These are phyloP conservation scores for Letharia columbiana DNA, from an alignment of 495 filamentous ascomycete genomes.

Conservation along the genomic window DNA sequence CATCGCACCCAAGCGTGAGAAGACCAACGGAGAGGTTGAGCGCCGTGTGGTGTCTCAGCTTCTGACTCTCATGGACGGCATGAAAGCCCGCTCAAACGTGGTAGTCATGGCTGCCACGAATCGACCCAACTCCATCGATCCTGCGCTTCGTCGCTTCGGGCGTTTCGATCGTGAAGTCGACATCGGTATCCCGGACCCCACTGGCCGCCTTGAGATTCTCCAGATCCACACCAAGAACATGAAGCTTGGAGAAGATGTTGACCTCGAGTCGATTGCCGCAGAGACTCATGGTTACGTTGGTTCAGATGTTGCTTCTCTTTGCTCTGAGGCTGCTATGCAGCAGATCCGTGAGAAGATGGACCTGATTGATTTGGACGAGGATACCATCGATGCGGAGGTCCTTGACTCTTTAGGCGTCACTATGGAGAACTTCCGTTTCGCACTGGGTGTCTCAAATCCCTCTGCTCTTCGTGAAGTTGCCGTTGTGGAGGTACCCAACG, in stretches of 20 bases:
- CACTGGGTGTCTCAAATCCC: slow-evolving; percentile 94
- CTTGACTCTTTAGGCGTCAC: slow-evolving; percentile 96
- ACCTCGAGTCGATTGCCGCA: slow-evolving; percentile 90
- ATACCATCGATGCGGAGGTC: slow-evolving; percentile 97
- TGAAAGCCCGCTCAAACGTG: slow-evolving; percentile 97
- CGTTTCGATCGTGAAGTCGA: slow-evolving; percentile 99
- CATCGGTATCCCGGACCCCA: slow-evolving; percentile 95
- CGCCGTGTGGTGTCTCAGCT: slow-evolving; percentile 97
- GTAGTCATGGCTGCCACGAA: slow-evolving; percentile 99
- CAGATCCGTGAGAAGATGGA: slow-evolving; percentile 99
- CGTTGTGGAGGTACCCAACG: slow-evolving; percentile 97
- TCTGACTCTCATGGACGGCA: slow-evolving; percentile 96
- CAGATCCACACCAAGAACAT: slow-evolving; percentile 99
- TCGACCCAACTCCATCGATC: slow-evolving; percentile 92
- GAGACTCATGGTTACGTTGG: slow-evolving; percentile 99
- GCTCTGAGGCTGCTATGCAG: slow-evolving; percentile 99
- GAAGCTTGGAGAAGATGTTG: slow-evolving; percentile 95
- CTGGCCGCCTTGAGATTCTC: slow-evolving; percentile 95
- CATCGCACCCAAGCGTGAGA: slow-evolving; percentile 98
- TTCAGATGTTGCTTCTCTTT: slow-evolving; percentile 97
- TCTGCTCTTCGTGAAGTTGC: slow-evolving; percentile 98
- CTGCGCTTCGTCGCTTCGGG: slow-evolving; percentile 84
- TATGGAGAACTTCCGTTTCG: slow-evolving; percentile 99
- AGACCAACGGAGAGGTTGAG: slow-evolving; percentile 99
- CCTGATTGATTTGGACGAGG: slow-evolving; percentile 96